Evolutionary conservation across 2,329 filamentous ascomycete genomes (phyloP), one percentile per base, ranked within the genome.

Genomic region (Moelleriella libera): DNA sequence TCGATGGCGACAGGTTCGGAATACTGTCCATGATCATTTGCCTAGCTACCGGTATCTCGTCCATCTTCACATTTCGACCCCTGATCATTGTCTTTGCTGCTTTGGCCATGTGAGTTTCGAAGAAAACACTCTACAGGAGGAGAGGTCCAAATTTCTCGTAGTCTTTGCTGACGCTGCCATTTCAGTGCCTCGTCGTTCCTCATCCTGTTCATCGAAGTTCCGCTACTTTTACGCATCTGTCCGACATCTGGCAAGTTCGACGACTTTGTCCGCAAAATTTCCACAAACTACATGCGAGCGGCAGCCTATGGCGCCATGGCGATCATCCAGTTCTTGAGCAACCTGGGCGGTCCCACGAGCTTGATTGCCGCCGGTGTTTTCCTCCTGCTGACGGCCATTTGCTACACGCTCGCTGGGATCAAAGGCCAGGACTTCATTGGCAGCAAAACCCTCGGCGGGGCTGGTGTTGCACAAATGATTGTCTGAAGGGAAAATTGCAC

Each of bases 401-500:
- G 90, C 74, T 98, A 98, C 65, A 69, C 77, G 30, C 68, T 88
- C 45, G 88, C 88, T 11, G 88, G 76, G 41, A 51, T 90, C 64
- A 90, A 87, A 73, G 83, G 85, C 50, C 87, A 94, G 69, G 83
- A 79, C 37, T 94, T 94, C 66, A 80, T 88, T 54, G 85, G 85
- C 51, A 96, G 89, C 75, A 97, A 97, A 79, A 97, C 90, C 12
- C 75, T 98, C 47, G 92, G 92, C 55, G 92, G 92, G 47, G 83
- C 87, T 55, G 90, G 90, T 46, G 85, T 96, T 56, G 92, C 88
- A 52, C 89, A 96, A 72, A 96, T 97, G 90, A 96, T 97, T 68
- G 88, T 97, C 60, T 94, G 74, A 70, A 56, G 48, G 32, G 12
- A 37, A 39, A 46, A 29, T 29, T 21, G 5, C 29, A 44, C 14